Evolutionary conservation across 148 eudicot species (phyloP).

Genomic region (Spergularia bocconei): DNA sequence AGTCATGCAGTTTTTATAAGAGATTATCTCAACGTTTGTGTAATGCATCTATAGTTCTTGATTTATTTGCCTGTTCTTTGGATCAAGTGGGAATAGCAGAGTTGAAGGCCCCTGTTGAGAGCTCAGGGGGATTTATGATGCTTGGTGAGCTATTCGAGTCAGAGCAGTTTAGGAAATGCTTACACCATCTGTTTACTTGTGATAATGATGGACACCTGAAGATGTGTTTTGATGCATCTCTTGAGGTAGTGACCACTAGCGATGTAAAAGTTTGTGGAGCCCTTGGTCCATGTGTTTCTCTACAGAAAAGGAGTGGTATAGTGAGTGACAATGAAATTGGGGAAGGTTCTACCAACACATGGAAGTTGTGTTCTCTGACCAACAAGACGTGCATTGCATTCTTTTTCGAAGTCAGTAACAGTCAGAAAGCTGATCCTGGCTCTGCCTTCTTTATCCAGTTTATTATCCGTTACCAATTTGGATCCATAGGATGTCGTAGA

Average conservation of each 20-base stretch:
- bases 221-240: constrained; percentile 79
- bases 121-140: constrained; percentile 91
- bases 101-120: constrained; percentile 68
- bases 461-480: constrained; percentile 68
- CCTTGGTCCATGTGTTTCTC: constrained; percentile 88
- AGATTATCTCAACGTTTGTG: constrained; percentile 57
- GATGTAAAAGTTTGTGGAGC: constrained; percentile 90
- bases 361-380: constrained; percentile 78
- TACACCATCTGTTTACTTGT: constrained; percentile 55
- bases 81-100: constrained; percentile 99
- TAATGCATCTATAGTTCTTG: constrained; percentile 72
- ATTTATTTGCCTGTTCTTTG: constrained; percentile 94
- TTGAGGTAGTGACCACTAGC: constrained; percentile 78
- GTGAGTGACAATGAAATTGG: constrained; percentile 81
- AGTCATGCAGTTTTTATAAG: constrained; percentile 63
- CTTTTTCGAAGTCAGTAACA: constrained; percentile 70
- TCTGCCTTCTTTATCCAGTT: constrained; percentile 92
- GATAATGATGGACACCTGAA: constrained; percentile 73
- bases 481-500: constrained; percentile 60
- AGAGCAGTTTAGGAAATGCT: constrained; percentile 75
- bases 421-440: constrained; percentile 65
- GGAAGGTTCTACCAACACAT: constrained; percentile 68
- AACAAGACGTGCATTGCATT: constrained; percentile 79
- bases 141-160: constrained; percentile 79
- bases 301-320: constrained; percentile 47